A percentile compares a stretch with the other conserved stretches of the same genome.
phyloP scores from a whole-genome alignment of 2,329 filamentous ascomycete genomes.

The Aspergillus neoniger region DNA sequence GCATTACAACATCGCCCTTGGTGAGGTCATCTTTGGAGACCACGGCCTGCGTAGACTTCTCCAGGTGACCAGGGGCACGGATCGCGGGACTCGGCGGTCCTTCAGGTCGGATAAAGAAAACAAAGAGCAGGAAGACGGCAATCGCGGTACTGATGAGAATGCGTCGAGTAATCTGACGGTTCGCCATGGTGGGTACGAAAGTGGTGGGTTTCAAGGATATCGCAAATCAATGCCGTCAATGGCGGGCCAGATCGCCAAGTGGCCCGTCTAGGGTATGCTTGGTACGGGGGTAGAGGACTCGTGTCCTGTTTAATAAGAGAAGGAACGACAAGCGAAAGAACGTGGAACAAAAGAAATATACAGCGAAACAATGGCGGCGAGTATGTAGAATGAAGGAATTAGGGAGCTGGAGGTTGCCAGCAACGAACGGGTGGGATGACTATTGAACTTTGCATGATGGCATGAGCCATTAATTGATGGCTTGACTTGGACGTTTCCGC shows the following conservation, averaged over 20 bases:
- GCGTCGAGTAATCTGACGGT: slow-evolving; percentile 36
- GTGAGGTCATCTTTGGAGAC: slow-evolving; percentile 39
- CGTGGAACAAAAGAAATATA: neutral
- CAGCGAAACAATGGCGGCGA: neutral
- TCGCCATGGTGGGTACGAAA: slow-evolving; percentile 31
- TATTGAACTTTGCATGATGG: neutral
- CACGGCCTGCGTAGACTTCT: slow-evolving; percentile 29
- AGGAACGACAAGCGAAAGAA: neutral
- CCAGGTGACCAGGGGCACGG: slow-evolving; percentile 45
- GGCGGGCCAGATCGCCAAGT: slow-evolving; percentile 1
- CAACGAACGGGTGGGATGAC: neutral
- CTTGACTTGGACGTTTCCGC: neutral
- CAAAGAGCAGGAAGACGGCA: slow-evolving; percentile 38
- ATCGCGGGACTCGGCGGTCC: slow-evolving; percentile 41
- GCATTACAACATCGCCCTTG: slow-evolving; percentile 49
- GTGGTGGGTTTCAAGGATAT: slow-evolving; percentile 2
- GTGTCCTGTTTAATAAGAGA: neutral
- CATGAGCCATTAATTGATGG: neutral
- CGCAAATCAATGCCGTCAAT: slow-evolving; percentile 1
- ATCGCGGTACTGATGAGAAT: slow-evolving; percentile 37
- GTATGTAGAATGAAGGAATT: neutral
- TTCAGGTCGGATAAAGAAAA: slow-evolving; percentile 41
- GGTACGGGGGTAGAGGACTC: neutral
- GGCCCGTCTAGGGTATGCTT: slow-evolving; percentile 2
- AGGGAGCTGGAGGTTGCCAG: neutral